Evolutionary conservation across 352 stramenopile genomes (phyloP).

Genomic region (Phytopythium mirpurense): DNA sequence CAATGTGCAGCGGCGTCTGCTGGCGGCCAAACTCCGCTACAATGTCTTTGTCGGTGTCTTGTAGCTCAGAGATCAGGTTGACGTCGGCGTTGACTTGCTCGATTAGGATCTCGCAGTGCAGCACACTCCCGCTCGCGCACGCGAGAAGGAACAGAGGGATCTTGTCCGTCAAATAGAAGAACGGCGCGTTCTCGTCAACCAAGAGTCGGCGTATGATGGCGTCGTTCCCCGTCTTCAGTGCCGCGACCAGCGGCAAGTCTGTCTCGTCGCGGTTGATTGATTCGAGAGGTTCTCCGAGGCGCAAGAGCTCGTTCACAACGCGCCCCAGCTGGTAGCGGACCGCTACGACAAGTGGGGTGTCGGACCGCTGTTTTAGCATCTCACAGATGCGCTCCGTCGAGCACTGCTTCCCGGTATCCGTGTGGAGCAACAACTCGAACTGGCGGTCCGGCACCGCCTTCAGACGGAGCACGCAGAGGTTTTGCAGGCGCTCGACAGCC

Average conservation of each 20-base stretch:
- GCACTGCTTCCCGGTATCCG: slow-evolving; percentile 55
- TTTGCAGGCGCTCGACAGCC: slow-evolving; percentile 34
- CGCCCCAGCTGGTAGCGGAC: slow-evolving; percentile 77
- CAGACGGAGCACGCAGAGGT: slow-evolving; percentile 49
- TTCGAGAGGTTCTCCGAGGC: slow-evolving; percentile 45
- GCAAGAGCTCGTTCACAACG: slow-evolving; percentile 74
- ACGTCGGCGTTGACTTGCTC: slow-evolving; percentile 49
- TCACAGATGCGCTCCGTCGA: slow-evolving; percentile 61
- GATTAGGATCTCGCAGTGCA: slow-evolving; percentile 74
- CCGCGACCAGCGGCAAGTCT: slow-evolving; percentile 64
- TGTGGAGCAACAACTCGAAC: slow-evolving; percentile 56
- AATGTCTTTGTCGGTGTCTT: slow-evolving; percentile 79
- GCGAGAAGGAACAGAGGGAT: slow-evolving; percentile 72
- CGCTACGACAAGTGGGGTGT: slow-evolving; percentile 59
- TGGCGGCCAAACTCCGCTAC: slow-evolving; percentile 55
- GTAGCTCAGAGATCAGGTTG: slow-evolving; percentile 72
- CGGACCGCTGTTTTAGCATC: slow-evolving; percentile 55
- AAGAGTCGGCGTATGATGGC: slow-evolving; percentile 69
- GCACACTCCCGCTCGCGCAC: slow-evolving; percentile 56
- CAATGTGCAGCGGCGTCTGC: slow-evolving; percentile 77
- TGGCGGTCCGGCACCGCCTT: slow-evolving; percentile 35
- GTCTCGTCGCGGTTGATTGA: slow-evolving; percentile 34
- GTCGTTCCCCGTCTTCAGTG: slow-evolving; percentile 66
- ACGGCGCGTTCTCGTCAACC: slow-evolving; percentile 61
- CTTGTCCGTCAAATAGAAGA: slow-evolving; percentile 74